Percentiles rank a stretch among this genome's conserved stretches.
Evolutionary conservation across 75 land plant species (phyloP).

Genomic region (Selaginella moellendorffii): DNA sequence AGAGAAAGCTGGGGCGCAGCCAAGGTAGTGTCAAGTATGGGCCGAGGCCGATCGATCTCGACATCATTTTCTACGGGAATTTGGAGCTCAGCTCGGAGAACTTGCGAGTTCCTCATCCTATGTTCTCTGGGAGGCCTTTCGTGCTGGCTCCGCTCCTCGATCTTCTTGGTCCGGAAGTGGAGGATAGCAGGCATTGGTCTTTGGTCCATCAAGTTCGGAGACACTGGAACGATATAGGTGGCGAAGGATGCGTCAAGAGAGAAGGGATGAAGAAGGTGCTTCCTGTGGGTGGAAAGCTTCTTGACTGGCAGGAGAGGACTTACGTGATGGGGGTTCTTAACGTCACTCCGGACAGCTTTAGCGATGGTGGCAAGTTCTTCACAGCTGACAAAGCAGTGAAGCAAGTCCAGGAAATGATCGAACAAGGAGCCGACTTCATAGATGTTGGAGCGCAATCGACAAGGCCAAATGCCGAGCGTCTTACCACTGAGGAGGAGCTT

Average conservation of each 20-base stretch:
- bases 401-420: constrained; percentile 22
- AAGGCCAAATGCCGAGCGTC: constrained; percentile 49
- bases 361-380: constrained; percentile 77
- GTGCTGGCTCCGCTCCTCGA: constrained; percentile 82
- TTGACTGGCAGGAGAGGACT: constrained; percentile 67
- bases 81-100: constrained; percentile 36
- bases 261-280: constrained; percentile 48
- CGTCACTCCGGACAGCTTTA: constrained; percentile 92
- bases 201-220: not conserved
- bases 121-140: constrained; percentile 79
- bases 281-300: constrained; percentile 43
- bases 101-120: constrained; percentile 64
- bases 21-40: constrained; percentile 53
- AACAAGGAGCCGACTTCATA: constrained; percentile 85
- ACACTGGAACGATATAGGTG: not conserved
- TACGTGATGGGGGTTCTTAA: constrained; percentile 83
- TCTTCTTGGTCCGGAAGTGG: constrained; percentile 35
- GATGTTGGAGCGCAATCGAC: constrained; percentile 95
- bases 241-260: not conserved
- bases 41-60: constrained; percentile 84
- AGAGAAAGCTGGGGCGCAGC: constrained; percentile 64
- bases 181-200: constrained; percentile 36
- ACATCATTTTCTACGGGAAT: constrained; percentile 77
- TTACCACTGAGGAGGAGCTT: constrained; percentile 67
- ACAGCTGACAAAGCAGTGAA: not conserved